Evolutionary conservation across 202 grass and related monocot genomes (phyloP), one percentile per base, ranked within the genome.

Genomic region (Thinopyrum obtusiflorum): DNA sequence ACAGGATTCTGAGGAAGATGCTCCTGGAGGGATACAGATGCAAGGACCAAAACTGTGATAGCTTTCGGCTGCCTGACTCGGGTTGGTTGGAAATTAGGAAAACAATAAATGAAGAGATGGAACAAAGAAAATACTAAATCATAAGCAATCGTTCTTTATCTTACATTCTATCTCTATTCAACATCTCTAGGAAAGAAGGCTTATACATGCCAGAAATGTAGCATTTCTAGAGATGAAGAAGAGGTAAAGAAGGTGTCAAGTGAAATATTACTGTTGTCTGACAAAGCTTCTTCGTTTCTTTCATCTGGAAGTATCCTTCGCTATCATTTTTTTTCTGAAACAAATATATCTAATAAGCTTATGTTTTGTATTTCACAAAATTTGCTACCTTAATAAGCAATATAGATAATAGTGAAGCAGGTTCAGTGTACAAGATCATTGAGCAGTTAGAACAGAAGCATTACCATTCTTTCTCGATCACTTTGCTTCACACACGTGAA

Each of bases 1-100:
- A 80, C 68, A 93, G 91, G 78, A 77, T 84, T 86, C 76, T 65
- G 65, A 89, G 26, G 93, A 93, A 76, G 88, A 93, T 91, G 72
- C 65, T 65, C 83, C 82, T 95, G 42, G 93, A 98, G 85, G 93
- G 89, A 49, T 91, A 88, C 74, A 90, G 89, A 87, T 98, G 95
- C 84, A 92, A 88, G 61, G 81, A 91, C 71, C 46, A 87, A 74
- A 84, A 91, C 66, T 95, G 95, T 86, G 82, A 78, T 89, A 89
- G 91, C 3, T 85, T 94, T 78, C 84, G 91, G 71, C 82, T 92
- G 66, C 76, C 73, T 80, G 78, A 84, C 20, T 88, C 82, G 87
- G 93, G 95, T 93, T 82, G 60, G 86, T 83, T 81, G 53, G 40
- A 24, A 37, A 9, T 73, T n/a, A 72, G 28, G 46, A 83, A 79